phyloP scores from a whole-genome alignment of 75 land plant species.

The Adiantum capillusveneris region DNA sequence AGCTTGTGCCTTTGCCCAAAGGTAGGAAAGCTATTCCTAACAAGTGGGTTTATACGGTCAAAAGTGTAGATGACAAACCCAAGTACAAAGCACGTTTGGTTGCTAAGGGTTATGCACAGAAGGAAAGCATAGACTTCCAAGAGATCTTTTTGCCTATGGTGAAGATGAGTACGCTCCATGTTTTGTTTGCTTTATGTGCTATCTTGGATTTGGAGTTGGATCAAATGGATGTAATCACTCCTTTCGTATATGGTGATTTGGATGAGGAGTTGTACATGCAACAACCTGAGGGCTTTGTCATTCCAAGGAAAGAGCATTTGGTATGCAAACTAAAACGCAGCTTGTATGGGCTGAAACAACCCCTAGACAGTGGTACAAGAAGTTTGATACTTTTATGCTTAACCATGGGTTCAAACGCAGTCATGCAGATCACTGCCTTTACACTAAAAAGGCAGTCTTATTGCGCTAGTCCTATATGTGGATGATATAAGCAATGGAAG shows the following conservation, averaged over 20 bases:
- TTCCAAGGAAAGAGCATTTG: neutral
- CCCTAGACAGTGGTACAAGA: too few species aligned
- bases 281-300: neutral
- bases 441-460: too few species aligned
- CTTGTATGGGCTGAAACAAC: conserved; percentile 3
- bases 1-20: neutral
- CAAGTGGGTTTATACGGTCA: conserved; percentile 10
- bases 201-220: conserved; percentile 1
- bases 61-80: neutral
- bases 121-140: neutral
- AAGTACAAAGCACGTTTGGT: conserved; percentile 12
- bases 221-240: neutral
- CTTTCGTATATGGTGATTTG: neutral
- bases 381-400: too few species aligned
- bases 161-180: neutral
- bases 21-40: conserved; percentile 4
- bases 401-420: too few species aligned
- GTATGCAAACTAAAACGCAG: neutral
- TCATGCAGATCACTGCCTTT: too few species aligned
- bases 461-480: too few species aligned
- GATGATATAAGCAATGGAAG: too few species aligned
- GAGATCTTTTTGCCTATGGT: conserved; percentile 4
- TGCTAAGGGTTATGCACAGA: conserved; percentile 10
- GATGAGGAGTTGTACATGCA: neutral
- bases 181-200: neutral